Base-by-base conservation (phyloP, 2,329 filamentous ascomycete genomes). In the Mollisiaceae sp. region DNA sequence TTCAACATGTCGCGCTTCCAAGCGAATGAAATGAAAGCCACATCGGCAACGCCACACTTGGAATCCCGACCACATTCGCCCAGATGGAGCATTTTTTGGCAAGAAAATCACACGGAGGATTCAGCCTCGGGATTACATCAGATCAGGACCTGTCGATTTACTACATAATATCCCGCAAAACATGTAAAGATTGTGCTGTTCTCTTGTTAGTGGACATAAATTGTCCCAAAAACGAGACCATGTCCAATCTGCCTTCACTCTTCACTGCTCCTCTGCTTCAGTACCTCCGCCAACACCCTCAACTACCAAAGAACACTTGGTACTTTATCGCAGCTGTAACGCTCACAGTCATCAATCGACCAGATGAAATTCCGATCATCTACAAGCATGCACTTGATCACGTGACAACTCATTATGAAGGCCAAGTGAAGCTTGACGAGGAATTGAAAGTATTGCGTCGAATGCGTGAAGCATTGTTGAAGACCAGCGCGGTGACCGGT, bases 381-480 rank as follows among this genome's bases (percentile, higher is more conserved):
- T 83, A 82, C 67, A 73, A 74, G 4, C 75, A 82, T 70, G 81
- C 79, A 1, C 69, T 85, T 8, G 47, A 73, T 59, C 57, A 71
- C 11, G 77, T 79, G 15, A 79, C 82, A 6, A 14, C 18, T 27
- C 8, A 52, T 8, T 12, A 6, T 8, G 22, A 15, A 6, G 22
- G 24, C n/a, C 9, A 35, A 24, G 27, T 18, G 15, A 54, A 54
- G 22, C 50, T 54, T 12, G n/a, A 54, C 5, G 50, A 54, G 64
- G 77, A 81, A 62, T 73, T 83, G 60, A 67, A 67, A n/a, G 80
- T 85, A 57, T 77, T 79, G 2, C 75, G 82, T 52, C 78, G 81
- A 52, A 79, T 83, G 65, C 75, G 83, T 24, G 83, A 86, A 71
- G 81, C 81, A 1, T 73, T 85, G 35, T 74, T 85, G 38, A 85